Evolutionary conservation across 805 yeast genomes (phyloP), one percentile per base, ranked within the genome.

Genomic region (Kregervanrija delftensis): DNA sequence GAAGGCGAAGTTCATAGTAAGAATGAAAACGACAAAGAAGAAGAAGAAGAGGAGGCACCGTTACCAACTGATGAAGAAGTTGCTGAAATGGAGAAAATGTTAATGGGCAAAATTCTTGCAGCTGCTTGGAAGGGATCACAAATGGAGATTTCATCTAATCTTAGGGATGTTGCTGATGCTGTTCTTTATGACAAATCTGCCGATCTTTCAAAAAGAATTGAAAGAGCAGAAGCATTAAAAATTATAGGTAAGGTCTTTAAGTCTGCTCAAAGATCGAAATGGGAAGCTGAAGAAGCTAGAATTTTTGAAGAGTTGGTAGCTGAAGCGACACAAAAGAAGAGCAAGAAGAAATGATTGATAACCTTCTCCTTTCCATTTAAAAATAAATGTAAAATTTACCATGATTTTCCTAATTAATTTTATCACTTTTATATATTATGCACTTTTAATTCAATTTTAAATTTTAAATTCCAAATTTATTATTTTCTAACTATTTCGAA

Each of bases 51-150:
- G 8, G 59, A 58, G 14, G 61, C 47, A n/a, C 61, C 60, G 11
- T 46, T 63, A 6, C 69, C 77, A 37, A 77, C 79, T 6, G 83
- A 76, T 44, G 75, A 77, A 55, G 76, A 78, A 49, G 56, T 66
- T 28, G 88, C 81, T 1, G 93, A 88, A 59, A 77, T 85, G 66
- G 96, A 91, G 58, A 76, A 88, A 41, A 68, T 77, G 45, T 75
- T 91, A 50, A 81, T 88, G 44, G 98, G 99, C 17, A 93, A 91
- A 62, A 77, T 93, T 16, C 72, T 93, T 41, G 91, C 93, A 8
- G 89, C 96, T 1, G 95, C 96, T 14, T 93, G 99, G 99, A 86
- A 86, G 16, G 86, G 95, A 35, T 87, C 96, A 15, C 81, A 85
- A 54, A 83, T 80, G 64, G 99, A 93, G 67, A 81, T 90, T 43